Evolutionary conservation across 1,284 basidiomycete genomes (phyloP).

Genomic region (Takashimella tepidaria): DNA sequence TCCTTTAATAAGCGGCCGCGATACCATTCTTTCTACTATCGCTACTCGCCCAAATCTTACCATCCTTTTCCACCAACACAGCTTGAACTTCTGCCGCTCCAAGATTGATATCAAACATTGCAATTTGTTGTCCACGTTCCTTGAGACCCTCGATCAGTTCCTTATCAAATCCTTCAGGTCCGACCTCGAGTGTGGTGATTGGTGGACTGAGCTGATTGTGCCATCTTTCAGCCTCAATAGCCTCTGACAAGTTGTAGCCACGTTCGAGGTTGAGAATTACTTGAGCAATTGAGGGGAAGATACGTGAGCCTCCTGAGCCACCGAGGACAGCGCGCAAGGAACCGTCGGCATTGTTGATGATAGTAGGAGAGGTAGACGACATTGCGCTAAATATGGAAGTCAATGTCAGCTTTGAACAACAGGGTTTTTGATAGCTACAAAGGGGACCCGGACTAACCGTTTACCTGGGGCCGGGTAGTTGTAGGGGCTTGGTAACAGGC

Average conservation of each 20-base stretch:
- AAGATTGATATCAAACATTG: constrained; percentile 49
- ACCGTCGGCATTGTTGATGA: constrained; percentile 69
- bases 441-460: constrained; percentile 46
- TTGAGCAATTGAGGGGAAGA: constrained; percentile 76
- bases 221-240: constrained; percentile 81
- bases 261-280: constrained; percentile 75
- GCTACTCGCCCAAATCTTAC: constrained; percentile 43
- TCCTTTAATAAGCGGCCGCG: constrained; percentile 42
- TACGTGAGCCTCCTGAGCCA: constrained; percentile 79
- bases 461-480: constrained; percentile 85
- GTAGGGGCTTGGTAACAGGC: constrained; percentile 76
- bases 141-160: constrained; percentile 57
- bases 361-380: constrained; percentile 74
- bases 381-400: constrained; percentile 52
- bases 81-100: constrained; percentile 56
- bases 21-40: constrained; percentile 46
- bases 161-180: constrained; percentile 52
- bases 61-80: constrained; percentile 55
- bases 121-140: constrained; percentile 65
- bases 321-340: constrained; percentile 69
- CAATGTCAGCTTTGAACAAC: background rate
- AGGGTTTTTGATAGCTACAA: background rate
- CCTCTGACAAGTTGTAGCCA: constrained; percentile 70
- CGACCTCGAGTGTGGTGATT: constrained; percentile 59
- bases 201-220: constrained; percentile 83